Evolutionary conservation across 495 filamentous ascomycete genomes (phyloP).

Genomic region (Acidiella bohemica): DNA sequence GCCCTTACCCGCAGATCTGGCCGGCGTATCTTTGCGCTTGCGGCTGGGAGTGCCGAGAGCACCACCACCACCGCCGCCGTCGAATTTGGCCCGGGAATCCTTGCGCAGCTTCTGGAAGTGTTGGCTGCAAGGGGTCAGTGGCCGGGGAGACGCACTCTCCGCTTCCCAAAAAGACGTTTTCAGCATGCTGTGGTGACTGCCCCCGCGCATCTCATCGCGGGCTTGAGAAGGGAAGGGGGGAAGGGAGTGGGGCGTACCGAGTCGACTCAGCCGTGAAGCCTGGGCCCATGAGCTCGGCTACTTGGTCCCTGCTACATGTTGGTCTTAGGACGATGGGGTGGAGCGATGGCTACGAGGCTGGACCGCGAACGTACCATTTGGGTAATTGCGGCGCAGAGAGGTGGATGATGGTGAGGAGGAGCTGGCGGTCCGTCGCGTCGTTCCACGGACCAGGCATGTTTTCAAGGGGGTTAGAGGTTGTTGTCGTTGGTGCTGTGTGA

Average conservation of each 20-base stretch:
- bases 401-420: slow-evolving; percentile 20
- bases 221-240: no score
- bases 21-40: slow-evolving; percentile 8
- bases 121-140: slow-evolving; percentile 16
- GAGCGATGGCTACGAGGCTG: neutral
- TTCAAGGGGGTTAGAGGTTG: neutral
- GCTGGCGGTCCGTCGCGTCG: slow-evolving; percentile 12
- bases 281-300: slow-evolving; percentile 16
- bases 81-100: slow-evolving; percentile 9
- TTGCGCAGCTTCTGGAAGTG: slow-evolving; percentile 20
- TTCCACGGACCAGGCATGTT: slow-evolving; percentile 13
- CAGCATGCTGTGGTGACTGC: no score
- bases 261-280: slow-evolving; percentile 17
- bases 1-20: slow-evolving; percentile 7
- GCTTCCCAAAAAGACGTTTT: no score
- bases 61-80: neutral
- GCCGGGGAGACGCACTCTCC: no score
- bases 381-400: slow-evolving; percentile 5
- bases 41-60: neutral
- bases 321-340: neutral
- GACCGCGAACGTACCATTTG: no score
- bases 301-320: slow-evolving; percentile 12
- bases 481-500: neutral
- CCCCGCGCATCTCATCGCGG: no score
- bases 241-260: slow-evolving; percentile 6